Evolutionary conservation across 306 rosid genomes (phyloP), one percentile per base, ranked within the genome.

Genomic region (Dalbergia oliveri): DNA sequence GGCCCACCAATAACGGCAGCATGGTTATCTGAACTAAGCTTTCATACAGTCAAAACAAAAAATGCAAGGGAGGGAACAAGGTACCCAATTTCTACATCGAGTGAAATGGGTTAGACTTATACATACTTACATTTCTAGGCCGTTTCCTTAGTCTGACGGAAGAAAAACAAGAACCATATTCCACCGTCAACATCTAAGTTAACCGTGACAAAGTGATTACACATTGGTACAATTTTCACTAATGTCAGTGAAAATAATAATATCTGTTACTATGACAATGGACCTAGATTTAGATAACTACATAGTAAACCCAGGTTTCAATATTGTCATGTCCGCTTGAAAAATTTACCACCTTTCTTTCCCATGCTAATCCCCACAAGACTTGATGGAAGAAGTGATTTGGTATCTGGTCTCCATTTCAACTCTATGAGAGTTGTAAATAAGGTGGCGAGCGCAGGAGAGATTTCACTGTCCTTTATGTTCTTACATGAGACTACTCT

Each of bases 401-500:
- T 96, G 78, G 92, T 83, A 65, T 96, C 92, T 41, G 98, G 99
- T 59, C 96, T 87, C 99, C 99, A 96, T 87, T 63, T 88, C 93
- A 96, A 67, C 69, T 93, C 99, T 81, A 66, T 88, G 33, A 96
- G 90, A 47, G 74, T 83, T 62, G 97, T 88, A 73, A 95, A 91
- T 12, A 90, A 66, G 86, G 88, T 78, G 35, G 94, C 90, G 2
- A 96, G 92, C 2, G 92, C 69, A 11, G 97, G 92, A 79, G 98
- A 86, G 65, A 93, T 90, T 60, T 84, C 91, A 51, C 73, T 85
- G 6, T 89, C 98, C 77, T 90, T 90, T 78, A 96, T 86, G 71
- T 84, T 83, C 92, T 96, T 96, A 81, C 99, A 96, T 45, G 98
- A 90, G 21, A 76, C 92, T 21, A 96, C 98, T 82, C 76, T 84